phyloP scores from a whole-genome alignment of 805 yeast genomes.

The Candida quercuum region DNA sequence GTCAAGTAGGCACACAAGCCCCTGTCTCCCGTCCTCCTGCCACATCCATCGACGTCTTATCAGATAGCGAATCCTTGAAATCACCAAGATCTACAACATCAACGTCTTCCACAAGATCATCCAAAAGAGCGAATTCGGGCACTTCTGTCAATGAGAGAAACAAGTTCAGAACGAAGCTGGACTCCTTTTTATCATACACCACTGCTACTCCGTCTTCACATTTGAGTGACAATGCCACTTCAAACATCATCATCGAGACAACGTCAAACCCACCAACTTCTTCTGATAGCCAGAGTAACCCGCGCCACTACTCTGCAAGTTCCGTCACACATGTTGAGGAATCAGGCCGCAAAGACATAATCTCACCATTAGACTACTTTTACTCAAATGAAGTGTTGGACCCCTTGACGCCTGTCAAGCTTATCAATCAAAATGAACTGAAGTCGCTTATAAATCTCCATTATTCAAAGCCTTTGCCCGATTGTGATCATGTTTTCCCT shows the following conservation, averaged over 20 bases:
- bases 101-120: slow-evolving; percentile 2
- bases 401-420: slow-evolving; percentile 15
- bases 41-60: too few relatives aligned
- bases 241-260: slow-evolving; percentile 4
- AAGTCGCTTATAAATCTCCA: slow-evolving; percentile 16
- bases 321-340: not conserved
- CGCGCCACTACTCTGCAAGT: slow-evolving; percentile 3
- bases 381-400: slow-evolving; percentile 12
- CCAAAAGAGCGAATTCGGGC: slow-evolving; percentile 21
- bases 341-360: not conserved
- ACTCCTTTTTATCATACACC: slow-evolving; percentile 1
- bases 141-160: slow-evolving; percentile 17
- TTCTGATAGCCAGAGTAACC: not conserved
- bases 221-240: not conserved
- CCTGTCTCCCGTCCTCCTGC: too few relatives aligned
- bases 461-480: slow-evolving; percentile 43
- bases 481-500: slow-evolving; percentile 69
- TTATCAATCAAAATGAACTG: slow-evolving; percentile 16
- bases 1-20: too few relatives aligned
- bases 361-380: slow-evolving; percentile 16
- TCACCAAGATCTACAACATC: not conserved
- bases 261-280: slow-evolving; percentile 4
- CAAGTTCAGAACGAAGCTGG: slow-evolving; percentile 20
- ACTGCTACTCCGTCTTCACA: slow-evolving; percentile 1
- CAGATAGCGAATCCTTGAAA: not conserved